phyloP scores from a whole-genome alignment of 345 rosid genomes.

The Arabidopsis thaliana region TAIR10.1 NC_003076.8:19173501-19174000 shows the following conservation, averaged over 20 bases:
- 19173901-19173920: constrained; percentile 31
- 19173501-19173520: not conserved
- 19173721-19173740: not conserved
- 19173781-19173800: not conserved
- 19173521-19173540: not conserved
- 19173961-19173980: not conserved
- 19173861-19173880: constrained; percentile 38
- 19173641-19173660: not conserved
- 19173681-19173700: not conserved
- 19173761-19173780: not conserved
- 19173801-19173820: not conserved
- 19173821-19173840: constrained; percentile 24
- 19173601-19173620: not conserved
- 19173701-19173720: not conserved
- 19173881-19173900: constrained; percentile 35
- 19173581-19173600: not conserved
- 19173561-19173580: not conserved
- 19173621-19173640: not conserved
- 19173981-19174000: constrained; percentile 6
- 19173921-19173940: not conserved
- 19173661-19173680: not conserved
- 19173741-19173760: constrained; percentile 11
- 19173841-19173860: constrained; percentile 29
- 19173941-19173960: not conserved
- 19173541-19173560: not conserved